Percentiles rank a stretch among this genome's conserved stretches.
phyloP scores from a whole-genome alignment of 75 land plant genomes.

The Azolla pinnata region DNA sequence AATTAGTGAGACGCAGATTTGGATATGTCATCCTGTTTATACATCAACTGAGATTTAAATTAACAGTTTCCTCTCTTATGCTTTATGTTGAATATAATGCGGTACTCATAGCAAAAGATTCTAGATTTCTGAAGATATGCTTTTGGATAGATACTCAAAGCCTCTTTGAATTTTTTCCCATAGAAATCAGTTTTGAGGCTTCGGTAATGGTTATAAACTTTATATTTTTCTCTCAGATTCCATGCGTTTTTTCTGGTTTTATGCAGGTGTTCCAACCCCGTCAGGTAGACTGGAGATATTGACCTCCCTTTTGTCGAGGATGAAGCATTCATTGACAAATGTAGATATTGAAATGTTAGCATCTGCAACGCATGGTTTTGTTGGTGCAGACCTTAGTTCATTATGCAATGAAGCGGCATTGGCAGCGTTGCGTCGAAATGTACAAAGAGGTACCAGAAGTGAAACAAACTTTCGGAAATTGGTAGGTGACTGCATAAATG shows the following conservation, averaged over 20 bases:
- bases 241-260: background rate
- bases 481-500: background rate
- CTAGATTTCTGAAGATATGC: no score
- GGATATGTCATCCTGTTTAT: no score
- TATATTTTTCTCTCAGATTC: no score
- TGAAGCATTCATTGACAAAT: constrained; percentile 53
- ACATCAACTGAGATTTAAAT: no score
- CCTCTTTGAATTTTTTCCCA: no score
- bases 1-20: no score
- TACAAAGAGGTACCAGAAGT: constrained; percentile 3
- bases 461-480: background rate
- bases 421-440: constrained; percentile 52
- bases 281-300: constrained; percentile 70
- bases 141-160: no score
- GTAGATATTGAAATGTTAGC: constrained; percentile 53
- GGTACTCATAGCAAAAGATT: no score
- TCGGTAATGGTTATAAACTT: no score
- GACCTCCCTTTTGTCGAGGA: constrained; percentile 32
- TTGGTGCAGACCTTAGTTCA: constrained; percentile 85
- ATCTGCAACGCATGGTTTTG: constrained; percentile 78
- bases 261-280: constrained; percentile 86
- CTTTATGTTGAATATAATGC: no score
- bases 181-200: no score
- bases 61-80: no score
- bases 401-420: constrained; percentile 94